Percentiles rank a stretch among this genome's conserved stretches.
Conservation (phyloP, 208 protist genomes). For the Trypanosoma melophagium region DNA sequence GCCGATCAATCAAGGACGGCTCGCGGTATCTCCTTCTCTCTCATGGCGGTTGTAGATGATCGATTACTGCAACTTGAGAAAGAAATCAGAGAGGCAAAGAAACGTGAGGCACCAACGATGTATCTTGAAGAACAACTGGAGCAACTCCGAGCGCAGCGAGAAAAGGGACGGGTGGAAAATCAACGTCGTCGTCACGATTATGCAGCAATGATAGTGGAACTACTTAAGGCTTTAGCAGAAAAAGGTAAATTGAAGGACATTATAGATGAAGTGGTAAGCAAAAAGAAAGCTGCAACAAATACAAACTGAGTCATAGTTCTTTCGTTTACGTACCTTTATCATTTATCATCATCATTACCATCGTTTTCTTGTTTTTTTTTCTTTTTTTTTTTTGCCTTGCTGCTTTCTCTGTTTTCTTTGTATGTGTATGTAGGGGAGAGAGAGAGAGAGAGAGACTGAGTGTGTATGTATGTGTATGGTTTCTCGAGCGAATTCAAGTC, state of each 20-base stretch:
- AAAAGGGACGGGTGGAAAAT: conserved; percentile 89
- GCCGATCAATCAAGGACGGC: conserved; percentile 48
- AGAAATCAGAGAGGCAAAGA: conserved; percentile 47
- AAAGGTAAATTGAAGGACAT: conserved; percentile 84
- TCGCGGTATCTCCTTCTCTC: conserved; percentile 94
- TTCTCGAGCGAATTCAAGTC: too few species aligned
- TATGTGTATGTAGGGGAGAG: not conserved
- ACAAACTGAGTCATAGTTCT: too few species aligned
- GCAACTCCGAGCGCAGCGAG: conserved; percentile 42
- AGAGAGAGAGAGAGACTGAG: too few species aligned
- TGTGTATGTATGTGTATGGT: too few species aligned
- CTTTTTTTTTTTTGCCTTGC: conserved; percentile 18
- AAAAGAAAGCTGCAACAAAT: conserved; percentile 7
- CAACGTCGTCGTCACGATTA: conserved; percentile 97
- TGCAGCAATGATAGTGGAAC: conserved; percentile 93
- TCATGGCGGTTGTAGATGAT: conserved; percentile 95
- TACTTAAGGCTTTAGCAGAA: conserved; percentile 93
- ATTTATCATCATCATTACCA: not conserved
- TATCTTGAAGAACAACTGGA: conserved; percentile 62
- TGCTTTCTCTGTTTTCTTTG: conserved; percentile 25
- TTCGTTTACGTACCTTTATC: too few species aligned
- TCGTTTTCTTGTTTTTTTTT: not conserved
- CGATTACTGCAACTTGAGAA: conserved; percentile 63
- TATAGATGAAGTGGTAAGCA: conserved; percentile 38
- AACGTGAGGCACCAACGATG: conserved; percentile 53